Evolutionary conservation across 2,329 filamentous ascomycete genomes (phyloP), one percentile per base, ranked within the genome.

Genomic region (Alternaria brassicae): DNA sequence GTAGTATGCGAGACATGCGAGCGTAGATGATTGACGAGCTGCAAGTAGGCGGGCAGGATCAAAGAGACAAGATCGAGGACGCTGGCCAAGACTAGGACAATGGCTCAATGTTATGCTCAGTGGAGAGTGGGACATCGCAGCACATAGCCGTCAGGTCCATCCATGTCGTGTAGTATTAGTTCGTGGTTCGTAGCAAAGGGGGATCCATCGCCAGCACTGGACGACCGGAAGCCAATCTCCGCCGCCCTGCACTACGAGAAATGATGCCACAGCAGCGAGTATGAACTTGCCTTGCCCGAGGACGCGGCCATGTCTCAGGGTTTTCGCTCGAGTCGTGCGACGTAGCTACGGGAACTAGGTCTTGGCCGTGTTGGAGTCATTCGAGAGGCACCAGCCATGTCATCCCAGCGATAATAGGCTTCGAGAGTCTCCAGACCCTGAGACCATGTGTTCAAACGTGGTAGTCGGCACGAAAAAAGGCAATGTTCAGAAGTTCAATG

Each of bases 1-100:
- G 17, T 45, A 54, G 41, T 49, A 56, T 50, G 40, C 34, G 23
- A 49, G 53, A 61, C 55, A 62, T 58, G 47, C 39, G 49, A 42
- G 39, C 41, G 53, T 27, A 25, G 34, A 36, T n/a, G 40, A 49
- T 45, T 28, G 53, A 30, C 37, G 32, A 39, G 27, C 42, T 28
- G 30, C 44, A 25, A 17, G 23, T 32, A 15, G 27, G 37, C 17
- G 44, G 28, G 32, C 13, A 15, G 53, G 45, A 40, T 47, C 57
- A 28, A 30, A 30, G 23, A 51, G 28, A 37, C 44, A 32, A 10
- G 17, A 47, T 47, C 19, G 13, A 47, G 12, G 17, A 30, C 17
- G 17, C n/a, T 7, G 27, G 15, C 10, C 21, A 34, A 9, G 7
- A n/a, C 30, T 50, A 21, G 40, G 36, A 42, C 48, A 37, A 32